Evolutionary conservation across 148 eudicot species (phyloP), one percentile per base, ranked within the genome.

Genomic region (Vaccinium macrocarpon): DNA sequence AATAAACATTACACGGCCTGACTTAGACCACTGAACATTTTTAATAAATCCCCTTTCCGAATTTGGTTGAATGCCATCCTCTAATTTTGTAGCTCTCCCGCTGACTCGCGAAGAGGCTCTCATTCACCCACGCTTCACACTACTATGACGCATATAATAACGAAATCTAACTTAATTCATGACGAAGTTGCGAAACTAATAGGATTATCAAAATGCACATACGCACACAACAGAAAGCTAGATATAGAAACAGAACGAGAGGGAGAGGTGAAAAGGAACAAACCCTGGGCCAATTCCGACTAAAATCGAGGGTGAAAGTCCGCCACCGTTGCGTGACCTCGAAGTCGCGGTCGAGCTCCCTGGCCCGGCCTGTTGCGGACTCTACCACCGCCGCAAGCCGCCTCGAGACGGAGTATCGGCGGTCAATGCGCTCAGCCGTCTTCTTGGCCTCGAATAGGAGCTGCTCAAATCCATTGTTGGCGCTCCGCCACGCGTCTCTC

Each of bases 391-490:
- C 85, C 2, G 93, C 85, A 0, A 93, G 8, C 19, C 91, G 88
- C 2, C 94, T 86, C 0, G 97, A 90, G 51, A 97, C 90, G 46
- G 91, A 87, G 85, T 90, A 97, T 0, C 83, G 85, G 13, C 99
- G 94, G 87, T 95, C 98, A 38, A 97, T 87, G 9, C 98, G 89
- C 83, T 95, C 97, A 15, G 96, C 96, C 4, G 97, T 87, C 85
- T 93, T 96, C 88, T 75, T 91, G 16, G 98, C 81, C 79, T 97
- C 99, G 83, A 85, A 97, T 2, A 92, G 81, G 6, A 97, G 79
- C 88, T 89, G 96, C 66, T 97, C 99, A 80, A 97, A 95, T 4
- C 94, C 92, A 62, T 93, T 87, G 87, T 95, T 95, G 27, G 98
- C 98, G 25, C 85, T 85, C 13, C 94, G 85, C 99, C 99, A 97